Evolutionary conservation across 2,329 filamentous ascomycete species (phyloP), one percentile per base, ranked within the genome.

Genomic region (Aspergillus sp.): DNA sequence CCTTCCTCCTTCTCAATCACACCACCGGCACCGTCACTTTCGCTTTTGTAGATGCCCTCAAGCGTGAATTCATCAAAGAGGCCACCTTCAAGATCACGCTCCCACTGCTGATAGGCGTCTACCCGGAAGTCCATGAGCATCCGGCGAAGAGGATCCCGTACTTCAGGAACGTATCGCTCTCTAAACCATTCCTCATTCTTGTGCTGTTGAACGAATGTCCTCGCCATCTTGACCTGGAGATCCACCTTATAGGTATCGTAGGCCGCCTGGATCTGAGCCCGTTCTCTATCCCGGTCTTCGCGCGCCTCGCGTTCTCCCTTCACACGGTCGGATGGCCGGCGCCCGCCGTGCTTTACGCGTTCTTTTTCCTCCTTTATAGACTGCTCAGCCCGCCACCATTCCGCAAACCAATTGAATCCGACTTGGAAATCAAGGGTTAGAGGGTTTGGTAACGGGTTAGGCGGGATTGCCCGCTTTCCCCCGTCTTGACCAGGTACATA

Each of bases 181-280:
- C 89, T 91, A 78, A 99, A 99, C 95, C 95, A 99, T 72, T 99
- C 93, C 73, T 99, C 95, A 44, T 87, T 87, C 73, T 96, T 96
- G 76, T 99, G 95, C 66, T 92, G 89, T 50, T 89, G 86, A 42
- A 99, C 95, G 72, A 99, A 99, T 1, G 85, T 82, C 63, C 92
- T 87, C 0, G 95, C 93, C 89, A 96, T 93, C 64, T 84, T 83
- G 37, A 86, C 77, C 64, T 87, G 85, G 11, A 87, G 76, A 58
- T 86, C 85, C 66, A 84, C 82, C 70, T 88, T 88, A 77, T 88
- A 88, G 41, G 80, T 73, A 66, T 88, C 85, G 60, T 88, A 88
- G 3, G 85, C 85, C 20, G 80, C 79, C 60, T 88, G 86, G 11
- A 88, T 88, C 68, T 84, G 81, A 15, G 83, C 80, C 51, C 84